Conservation (phyloP, 805 yeast genomes). For the Ogataea sp. region DNA sequence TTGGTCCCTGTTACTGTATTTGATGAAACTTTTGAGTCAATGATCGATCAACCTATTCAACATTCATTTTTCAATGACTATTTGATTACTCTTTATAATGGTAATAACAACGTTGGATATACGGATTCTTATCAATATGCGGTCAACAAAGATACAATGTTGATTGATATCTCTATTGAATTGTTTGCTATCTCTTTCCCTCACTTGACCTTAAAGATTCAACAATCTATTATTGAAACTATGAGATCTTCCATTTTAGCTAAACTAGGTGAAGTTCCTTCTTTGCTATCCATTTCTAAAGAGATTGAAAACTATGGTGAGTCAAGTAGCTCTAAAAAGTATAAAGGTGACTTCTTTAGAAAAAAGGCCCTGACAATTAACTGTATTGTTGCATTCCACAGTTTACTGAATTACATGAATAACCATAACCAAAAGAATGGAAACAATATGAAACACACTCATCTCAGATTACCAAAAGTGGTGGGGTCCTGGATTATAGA, state of each 20-base stretch:
- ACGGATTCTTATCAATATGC: slow-evolving; percentile 27
- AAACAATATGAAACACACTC: not conserved
- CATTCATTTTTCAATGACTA: slow-evolving; percentile 35
- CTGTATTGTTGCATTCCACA: slow-evolving; percentile 55
- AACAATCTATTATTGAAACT: slow-evolving; percentile 80
- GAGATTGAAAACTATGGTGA: slow-evolving; percentile 22
- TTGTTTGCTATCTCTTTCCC: slow-evolving; percentile 68
- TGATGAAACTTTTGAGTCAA: slow-evolving; percentile 28
- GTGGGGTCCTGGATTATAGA: slow-evolving; percentile 18
- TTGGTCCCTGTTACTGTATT: slow-evolving; percentile 16
- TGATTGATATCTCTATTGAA: slow-evolving; percentile 75
- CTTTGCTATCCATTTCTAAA: slow-evolving; percentile 7
- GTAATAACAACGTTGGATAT: slow-evolving; percentile 22
- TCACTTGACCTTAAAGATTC: slow-evolving; percentile 65
- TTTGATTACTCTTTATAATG: slow-evolving; percentile 22
- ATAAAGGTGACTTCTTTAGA: slow-evolving; percentile 12
- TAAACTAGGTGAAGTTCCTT: slow-evolving; percentile 11
- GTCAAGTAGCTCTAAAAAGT: not conserved
- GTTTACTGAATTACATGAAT: slow-evolving; percentile 28
- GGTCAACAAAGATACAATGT: slow-evolving; percentile 38
- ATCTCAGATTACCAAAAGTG: slow-evolving; percentile 13
- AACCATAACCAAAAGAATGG: slow-evolving; percentile 10
- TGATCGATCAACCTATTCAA: slow-evolving; percentile 28
- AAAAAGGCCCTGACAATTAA: slow-evolving; percentile 51
- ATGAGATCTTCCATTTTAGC: slow-evolving; percentile 47